Evolutionary conservation across 768 basidiomycete genomes (phyloP), one percentile per base, ranked within the genome.

Genomic region (Naganishia randhawae): DNA sequence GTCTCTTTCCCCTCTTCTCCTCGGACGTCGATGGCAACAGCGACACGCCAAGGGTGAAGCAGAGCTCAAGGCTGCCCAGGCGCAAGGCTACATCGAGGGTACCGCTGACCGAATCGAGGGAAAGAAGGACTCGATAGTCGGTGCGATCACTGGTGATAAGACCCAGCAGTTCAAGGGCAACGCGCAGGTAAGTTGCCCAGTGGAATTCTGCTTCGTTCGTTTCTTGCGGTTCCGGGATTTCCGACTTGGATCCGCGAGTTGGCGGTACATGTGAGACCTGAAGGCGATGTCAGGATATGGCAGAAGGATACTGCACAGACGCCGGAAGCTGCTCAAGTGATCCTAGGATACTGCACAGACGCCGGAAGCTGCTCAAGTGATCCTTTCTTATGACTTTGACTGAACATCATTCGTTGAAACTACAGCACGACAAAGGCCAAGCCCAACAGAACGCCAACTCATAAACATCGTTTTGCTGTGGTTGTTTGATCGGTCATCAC

Each of bases 31-130:
- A 31, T 63, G 2, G 16, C 39, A 5, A 29, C 45, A 62, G 69
- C 75, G 74, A 63, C 78, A 77, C 71, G 77, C 73, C 57, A 66
- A 74, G 71, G 78, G 78, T 37, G 78, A 79, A 67, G 76, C 78
- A 35, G 78, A 79, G 71, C 77, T 79, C 73, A 77, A 74, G 48
- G 78, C 78, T 55, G 78, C 76, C 65, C 65, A 79, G 65, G 78
- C 77, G 22, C 61, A 79, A 68, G 73, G 73, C n/a, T 79, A 76
- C 72, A 76, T 73, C 62, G 76, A 77, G 71, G 78, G 78, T 52
- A 72, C 71, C 67, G 74, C 71, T 50, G 78, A 79, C 70, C 73
- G 77, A 55, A 33, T 79, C 69, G 70, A 70, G 33, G 78, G 78
- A 65, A 79, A 79, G 73, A 76, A 76, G 66, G 76, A 79, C 69